Conservation (phyloP, 495 filamentous ascomycete species). For the Ascobolus immersus region DNA sequence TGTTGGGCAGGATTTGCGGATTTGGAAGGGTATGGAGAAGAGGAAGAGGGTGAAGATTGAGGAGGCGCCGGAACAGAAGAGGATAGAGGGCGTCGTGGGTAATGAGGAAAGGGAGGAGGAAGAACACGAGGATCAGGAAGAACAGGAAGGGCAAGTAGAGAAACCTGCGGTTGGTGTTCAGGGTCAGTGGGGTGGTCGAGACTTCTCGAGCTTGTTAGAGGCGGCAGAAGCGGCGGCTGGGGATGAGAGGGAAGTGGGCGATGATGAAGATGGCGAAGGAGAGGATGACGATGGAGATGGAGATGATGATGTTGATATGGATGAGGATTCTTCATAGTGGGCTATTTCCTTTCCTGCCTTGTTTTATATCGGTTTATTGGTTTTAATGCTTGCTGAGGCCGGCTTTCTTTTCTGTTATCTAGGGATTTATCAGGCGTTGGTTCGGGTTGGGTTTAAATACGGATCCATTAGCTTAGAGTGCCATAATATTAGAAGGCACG, state of each 20-base stretch:
- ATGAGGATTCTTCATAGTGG: slow-evolving; percentile 12
- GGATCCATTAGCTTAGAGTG: slow-evolving; percentile 29
- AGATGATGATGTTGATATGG: slow-evolving; percentile 22
- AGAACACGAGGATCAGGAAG: slow-evolving; percentile 17
- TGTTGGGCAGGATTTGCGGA: slow-evolving; percentile 3
- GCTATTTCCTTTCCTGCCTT: background rate
- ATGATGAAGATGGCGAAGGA: slow-evolving; percentile 93
- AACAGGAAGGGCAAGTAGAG: background rate
- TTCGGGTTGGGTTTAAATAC: slow-evolving; percentile 20
- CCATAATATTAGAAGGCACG: slow-evolving; percentile 15
- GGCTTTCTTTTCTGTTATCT: too few relatives aligned
- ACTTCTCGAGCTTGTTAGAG: slow-evolving; percentile 46
- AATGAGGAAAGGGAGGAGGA: slow-evolving; percentile 29
- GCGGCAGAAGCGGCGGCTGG: slow-evolving; percentile 66
- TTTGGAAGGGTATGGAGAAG: background rate
- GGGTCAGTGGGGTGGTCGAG: background rate
- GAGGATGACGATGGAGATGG: slow-evolving; percentile 53
- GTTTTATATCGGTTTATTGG: too few relatives aligned
- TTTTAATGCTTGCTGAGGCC: too few relatives aligned
- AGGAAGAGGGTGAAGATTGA: background rate
- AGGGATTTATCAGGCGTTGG: too few relatives aligned
- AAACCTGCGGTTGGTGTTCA: background rate
- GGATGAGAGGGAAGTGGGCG: slow-evolving; percentile 68
- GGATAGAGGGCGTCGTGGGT: slow-evolving; percentile 28
- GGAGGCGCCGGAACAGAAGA: slow-evolving; percentile 18